A percentile compares a stretch with the other conserved stretches of the same genome.
Evolutionary conservation across 108 stramenopile genomes (phyloP).

Genomic region (Nannochloropsis salina): DNA sequence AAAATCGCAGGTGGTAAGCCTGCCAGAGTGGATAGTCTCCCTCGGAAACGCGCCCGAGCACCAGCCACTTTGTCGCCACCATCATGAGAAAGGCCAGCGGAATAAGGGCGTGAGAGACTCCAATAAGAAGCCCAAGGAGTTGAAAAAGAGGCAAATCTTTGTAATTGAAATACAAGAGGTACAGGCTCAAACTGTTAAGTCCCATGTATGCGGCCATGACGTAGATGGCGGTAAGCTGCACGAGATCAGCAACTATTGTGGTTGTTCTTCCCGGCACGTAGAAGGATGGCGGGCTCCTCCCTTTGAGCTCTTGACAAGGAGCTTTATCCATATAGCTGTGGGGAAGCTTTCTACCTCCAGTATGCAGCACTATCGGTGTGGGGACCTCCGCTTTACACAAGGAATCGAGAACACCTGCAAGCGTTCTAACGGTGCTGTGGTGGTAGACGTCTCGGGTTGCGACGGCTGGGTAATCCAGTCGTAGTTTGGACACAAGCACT

Average conservation of each 20-base stretch:
- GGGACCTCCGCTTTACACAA: neutral
- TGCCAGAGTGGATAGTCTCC: neutral
- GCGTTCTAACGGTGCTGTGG: conserved; percentile 3
- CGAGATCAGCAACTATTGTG: neutral
- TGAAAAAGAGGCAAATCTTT: neutral
- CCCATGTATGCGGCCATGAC: neutral
- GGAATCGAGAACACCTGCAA: neutral
- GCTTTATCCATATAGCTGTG: too few relatives aligned
- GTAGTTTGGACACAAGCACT: neutral
- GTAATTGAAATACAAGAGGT: conserved; percentile 13
- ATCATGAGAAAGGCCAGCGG: neutral
- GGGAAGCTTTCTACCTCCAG: neutral
- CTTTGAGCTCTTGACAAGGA: neutral
- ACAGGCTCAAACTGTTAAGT: neutral
- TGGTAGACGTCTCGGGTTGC: neutral
- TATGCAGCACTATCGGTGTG: neutral
- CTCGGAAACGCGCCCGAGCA: neutral
- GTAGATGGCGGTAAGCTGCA: neutral
- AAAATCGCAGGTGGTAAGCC: neutral
- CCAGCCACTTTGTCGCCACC: neutral
- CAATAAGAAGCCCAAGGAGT: neutral
- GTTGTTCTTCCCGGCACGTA: neutral
- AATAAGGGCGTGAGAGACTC: neutral
- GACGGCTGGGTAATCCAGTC: neutral
- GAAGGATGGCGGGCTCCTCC: too few relatives aligned